These are phyloP conservation scores for Emiliania huxleyi DNA, from an alignment of 78 protist genomes.

Conservation along the genomic window DNA sequence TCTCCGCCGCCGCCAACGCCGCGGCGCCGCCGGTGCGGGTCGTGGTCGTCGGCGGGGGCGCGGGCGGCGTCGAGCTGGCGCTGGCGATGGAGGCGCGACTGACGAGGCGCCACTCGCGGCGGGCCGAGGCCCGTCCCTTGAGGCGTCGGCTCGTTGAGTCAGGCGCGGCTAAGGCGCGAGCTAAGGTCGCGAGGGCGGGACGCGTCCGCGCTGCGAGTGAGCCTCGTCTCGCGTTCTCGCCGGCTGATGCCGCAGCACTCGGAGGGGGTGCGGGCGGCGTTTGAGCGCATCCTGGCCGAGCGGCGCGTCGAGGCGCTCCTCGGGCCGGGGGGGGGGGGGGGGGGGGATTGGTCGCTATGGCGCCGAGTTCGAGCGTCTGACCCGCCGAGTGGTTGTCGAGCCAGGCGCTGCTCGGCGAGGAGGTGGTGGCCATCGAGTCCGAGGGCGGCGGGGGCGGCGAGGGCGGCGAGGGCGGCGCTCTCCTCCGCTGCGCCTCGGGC, in stretches of 20 bases:
- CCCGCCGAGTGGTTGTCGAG: no score
- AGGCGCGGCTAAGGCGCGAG: background rate
- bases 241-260: constrained; percentile 30
- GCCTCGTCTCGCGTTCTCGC: background rate
- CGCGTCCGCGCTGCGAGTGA: background rate
- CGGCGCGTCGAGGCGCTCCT: background rate
- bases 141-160: background rate
- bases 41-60: constrained; percentile 41
- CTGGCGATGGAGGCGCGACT: constrained; percentile 25
- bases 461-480: no score
- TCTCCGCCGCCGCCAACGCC: background rate
- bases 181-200: background rate
- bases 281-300: background rate
- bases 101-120: background rate
- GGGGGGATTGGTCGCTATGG: no score
- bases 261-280: background rate
- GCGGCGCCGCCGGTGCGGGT: background rate
- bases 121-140: background rate
- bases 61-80: constrained; percentile 52
- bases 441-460: no score
- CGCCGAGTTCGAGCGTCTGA: no score
- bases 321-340: background rate
- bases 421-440: no score
- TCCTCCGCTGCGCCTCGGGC: no score
- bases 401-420: no score